Base-by-base conservation (phyloP, 441 rosid species). In the Corymbia citriodora region DNA sequence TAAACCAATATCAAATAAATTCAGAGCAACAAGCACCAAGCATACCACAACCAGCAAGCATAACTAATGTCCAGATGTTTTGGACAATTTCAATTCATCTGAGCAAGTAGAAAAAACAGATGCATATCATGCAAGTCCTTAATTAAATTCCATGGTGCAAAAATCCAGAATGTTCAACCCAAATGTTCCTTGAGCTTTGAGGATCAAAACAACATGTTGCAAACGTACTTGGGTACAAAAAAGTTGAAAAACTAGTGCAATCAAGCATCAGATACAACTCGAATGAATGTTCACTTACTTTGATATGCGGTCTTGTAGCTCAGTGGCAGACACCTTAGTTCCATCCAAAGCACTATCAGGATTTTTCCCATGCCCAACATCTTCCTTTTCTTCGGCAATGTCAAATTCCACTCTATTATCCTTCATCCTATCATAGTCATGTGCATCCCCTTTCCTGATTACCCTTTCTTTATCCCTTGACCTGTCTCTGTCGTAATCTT, bases 281-380 rank as follows among this genome's bases (percentile, higher is more conserved):
- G 19, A 59, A 55, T 36, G 65, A n/a, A 70, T 16, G 16, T 68
- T 21, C 15, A 94, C 95, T 95, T 92, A 96, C 99, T 93, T 96
- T 91, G 91, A 90, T 90, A 98, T 96, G 90, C 98, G 98, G 72
- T 94, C 94, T 93, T 91, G 93, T 50, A 97, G 92, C 79, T 92
- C 96, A 19, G 89, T 86, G 6, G 94, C 21, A 85, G 96, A 87
- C 89, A 89, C 52, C 53, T 90, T 93, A 91, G 92, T 89, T 89
- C 91, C 94, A 92, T 92, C 92, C 5, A 92, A 91, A 81, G 92
- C 88, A 87, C 89, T 92, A 74, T 90, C 93, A 79, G 91, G 93
- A 93, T 89, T 92, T 89, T 90, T 92, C 36, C 90, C 94, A 25
- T 83, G 92, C 87, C 92, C 92, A 88, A 89, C 93, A 45, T 72